Evolutionary conservation across 129 eudicot genomes (phyloP).

Genomic region (Ambrosia trifida): DNA sequence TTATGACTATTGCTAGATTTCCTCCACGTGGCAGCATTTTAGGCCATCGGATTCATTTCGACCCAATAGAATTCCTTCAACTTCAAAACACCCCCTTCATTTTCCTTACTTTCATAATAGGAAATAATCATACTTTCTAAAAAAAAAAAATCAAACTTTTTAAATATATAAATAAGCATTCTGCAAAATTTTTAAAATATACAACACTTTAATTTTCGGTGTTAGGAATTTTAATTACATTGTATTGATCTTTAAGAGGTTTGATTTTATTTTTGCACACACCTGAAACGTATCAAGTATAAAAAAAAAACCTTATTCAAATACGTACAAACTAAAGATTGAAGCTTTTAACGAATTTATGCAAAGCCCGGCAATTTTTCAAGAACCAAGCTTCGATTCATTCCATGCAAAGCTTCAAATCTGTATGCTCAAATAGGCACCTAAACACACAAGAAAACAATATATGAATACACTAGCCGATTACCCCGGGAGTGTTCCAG

Average conservation of each 20-base stretch:
- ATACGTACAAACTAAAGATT: background rate
- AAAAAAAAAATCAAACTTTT: background rate
- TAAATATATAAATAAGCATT: background rate
- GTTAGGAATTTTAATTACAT: background rate
- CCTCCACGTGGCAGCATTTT: slow-evolving; percentile 73
- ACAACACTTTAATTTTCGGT: background rate
- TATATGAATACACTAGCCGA: slow-evolving; percentile 4
- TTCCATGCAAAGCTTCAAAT: slow-evolving; percentile 22
- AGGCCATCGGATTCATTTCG: slow-evolving; percentile 23
- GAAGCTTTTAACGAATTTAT: slow-evolving; percentile 4
- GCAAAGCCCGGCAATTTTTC: background rate
- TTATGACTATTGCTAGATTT: slow-evolving; percentile 20
- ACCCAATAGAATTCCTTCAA: slow-evolving; percentile 18
- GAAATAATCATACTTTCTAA: background rate
- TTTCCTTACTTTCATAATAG: background rate
- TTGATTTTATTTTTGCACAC: slow-evolving; percentile 18
- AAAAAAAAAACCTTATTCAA: background rate
- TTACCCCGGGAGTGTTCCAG: too few species aligned
- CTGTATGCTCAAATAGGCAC: slow-evolving; percentile 19
- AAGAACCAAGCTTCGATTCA: slow-evolving; percentile 16
- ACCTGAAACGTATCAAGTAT: slow-evolving; percentile 8
- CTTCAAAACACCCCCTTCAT: slow-evolving; percentile 19
- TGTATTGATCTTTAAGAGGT: background rate
- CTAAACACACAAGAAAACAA: slow-evolving; percentile 7
- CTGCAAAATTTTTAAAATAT: background rate